phyloP scores from a whole-genome alignment of 345 rosid genomes.

The Alliaria petiolata region DNA sequence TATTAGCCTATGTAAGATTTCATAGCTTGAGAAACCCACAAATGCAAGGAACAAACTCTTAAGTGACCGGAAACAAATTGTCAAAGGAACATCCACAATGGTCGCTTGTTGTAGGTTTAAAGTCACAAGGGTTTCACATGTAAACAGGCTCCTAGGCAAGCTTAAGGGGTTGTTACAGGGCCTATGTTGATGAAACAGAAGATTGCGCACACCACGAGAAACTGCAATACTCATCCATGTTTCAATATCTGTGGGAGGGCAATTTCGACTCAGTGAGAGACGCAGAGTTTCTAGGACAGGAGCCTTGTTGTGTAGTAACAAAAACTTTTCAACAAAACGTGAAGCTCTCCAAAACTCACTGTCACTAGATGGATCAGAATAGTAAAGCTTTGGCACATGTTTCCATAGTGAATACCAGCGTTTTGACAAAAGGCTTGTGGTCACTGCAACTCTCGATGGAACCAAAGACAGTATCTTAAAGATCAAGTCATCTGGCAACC shows the following conservation, averaged over 20 bases:
- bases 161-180: not conserved
- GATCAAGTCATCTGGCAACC: constrained; percentile 7
- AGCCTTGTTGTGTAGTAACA: not conserved
- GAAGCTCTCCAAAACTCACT: not conserved
- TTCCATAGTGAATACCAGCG: constrained; percentile 10
- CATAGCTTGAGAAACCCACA: not conserved
- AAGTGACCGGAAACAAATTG: not conserved
- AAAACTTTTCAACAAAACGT: not conserved
- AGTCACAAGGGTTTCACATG: not conserved
- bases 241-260: not conserved
- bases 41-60: not conserved
- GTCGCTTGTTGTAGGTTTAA: not conserved
- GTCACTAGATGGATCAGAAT: not conserved
- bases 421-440: constrained; percentile 18
- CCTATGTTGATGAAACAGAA: not conserved
- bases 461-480: not conserved
- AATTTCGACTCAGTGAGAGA: not conserved
- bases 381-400: not conserved
- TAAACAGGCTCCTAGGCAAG: constrained; percentile 7
- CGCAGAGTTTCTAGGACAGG: not conserved
- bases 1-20: not conserved
- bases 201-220: not conserved
- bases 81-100: not conserved
- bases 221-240: not conserved
- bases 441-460: not conserved